Base-by-base conservation (phyloP, 2,329 filamentous ascomycete species). In the Ceratocystis cacaofunesta region DNA sequence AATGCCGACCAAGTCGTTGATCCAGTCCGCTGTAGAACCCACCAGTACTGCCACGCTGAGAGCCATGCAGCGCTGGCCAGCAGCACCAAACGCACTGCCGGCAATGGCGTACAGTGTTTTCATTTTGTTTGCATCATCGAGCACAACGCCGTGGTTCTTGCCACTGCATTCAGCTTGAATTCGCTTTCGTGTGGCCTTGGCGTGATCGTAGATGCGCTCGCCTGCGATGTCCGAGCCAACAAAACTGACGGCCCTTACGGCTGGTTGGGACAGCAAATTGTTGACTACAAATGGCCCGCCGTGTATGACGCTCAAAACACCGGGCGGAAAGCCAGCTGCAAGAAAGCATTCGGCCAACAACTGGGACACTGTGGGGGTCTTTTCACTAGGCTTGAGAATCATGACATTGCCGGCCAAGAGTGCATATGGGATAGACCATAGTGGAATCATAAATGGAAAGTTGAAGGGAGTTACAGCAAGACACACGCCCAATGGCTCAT, bases 181-280 rank as follows among this genome's bases (percentile, higher is more conserved):
- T 70, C 85, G 84, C 75, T 87, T 87, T 69, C 85, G 72, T 67
- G 82, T 82, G 4, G 79, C 88, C 1, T 80, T 76, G 2, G 85
- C 80, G 0, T 88, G 87, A 70, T 87, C 87, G 81, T 90, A 88
- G 63, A 92, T 88, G 63, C 85, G 78, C 65, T 84, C 82, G 0
- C 86, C 89, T 0, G 88, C 90, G 1, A 78, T 78, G 1, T 85
- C 87, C 5, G 84, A 88, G 36, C 89, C 89, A 0, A 89, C 92
- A 69, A 94, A 94, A 1, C 85, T 85, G 61, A 92, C 78, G 71
- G 87, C 89, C 69, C 88, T 83, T 32, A 92, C 82, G 58, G 82
- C 81, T 66, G 83, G 78, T 73, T 92, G 88, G 28, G 80, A 76
- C 0, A 85, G 83, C 4, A 92, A 78, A 68, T 86, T 80, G 73